These are phyloP conservation scores for Seminavis robusta DNA, from an alignment of 108 stramenopile species.

Conservation along the genomic window DNA sequence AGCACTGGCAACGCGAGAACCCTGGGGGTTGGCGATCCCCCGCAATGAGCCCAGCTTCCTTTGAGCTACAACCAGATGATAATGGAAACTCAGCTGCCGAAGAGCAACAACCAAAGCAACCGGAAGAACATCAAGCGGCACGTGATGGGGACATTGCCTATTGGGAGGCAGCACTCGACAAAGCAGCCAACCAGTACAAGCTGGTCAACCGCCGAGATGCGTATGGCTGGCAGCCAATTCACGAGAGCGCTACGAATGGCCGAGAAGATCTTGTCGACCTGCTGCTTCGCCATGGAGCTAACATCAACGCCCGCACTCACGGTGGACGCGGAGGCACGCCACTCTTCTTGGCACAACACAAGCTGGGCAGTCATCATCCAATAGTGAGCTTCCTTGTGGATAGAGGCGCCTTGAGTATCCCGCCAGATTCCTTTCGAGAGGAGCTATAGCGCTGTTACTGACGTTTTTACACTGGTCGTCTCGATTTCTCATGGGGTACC, in stretches of 20 bases:
- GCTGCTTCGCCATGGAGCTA: constrained; percentile 38
- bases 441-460: too few species aligned
- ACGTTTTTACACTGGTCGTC: too few species aligned
- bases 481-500: too few species aligned
- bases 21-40: too few species aligned
- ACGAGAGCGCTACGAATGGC: constrained; percentile 35
- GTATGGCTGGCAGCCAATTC: constrained; percentile 52
- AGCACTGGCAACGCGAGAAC: constrained; percentile 1
- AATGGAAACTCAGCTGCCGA: constrained; percentile 33
- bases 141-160: background rate
- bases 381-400: constrained; percentile 30
- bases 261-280: constrained; percentile 43
- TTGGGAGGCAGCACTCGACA: too few species aligned
- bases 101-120: constrained; percentile 1
- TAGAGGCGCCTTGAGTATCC: constrained; percentile 42
- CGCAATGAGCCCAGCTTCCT: constrained; percentile 13
- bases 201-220: constrained; percentile 33
- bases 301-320: constrained; percentile 47
- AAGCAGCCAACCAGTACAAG: too few species aligned
- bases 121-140: constrained; percentile 16
- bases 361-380: constrained; percentile 31
- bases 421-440: too few species aligned
- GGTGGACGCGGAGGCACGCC: constrained; percentile 45
- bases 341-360: constrained; percentile 34
- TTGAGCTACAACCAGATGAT: constrained; percentile 37